Conservation (phyloP, 75 land plant species). For the Adiantum capillusveneris region DNA sequence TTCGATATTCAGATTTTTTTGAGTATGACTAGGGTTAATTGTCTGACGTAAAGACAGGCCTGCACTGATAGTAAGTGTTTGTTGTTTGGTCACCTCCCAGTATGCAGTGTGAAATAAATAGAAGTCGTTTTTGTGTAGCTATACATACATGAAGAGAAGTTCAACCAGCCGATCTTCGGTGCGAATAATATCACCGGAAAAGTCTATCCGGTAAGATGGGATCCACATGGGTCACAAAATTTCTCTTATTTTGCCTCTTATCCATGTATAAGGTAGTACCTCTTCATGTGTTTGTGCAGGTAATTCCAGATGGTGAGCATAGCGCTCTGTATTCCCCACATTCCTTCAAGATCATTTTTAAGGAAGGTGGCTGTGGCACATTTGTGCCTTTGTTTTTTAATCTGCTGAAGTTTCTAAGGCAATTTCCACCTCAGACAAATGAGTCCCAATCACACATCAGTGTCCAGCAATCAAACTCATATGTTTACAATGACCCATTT, state of each 20-base stretch:
- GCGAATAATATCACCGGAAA: slow-evolving; percentile 90
- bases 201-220: slow-evolving; percentile 89
- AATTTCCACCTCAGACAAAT: slow-evolving; percentile 27
- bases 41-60: too few relatives aligned
- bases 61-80: too few relatives aligned
- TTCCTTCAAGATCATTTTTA: slow-evolving; percentile 87
- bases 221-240: too few relatives aligned
- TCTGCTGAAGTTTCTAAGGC: slow-evolving; percentile 57
- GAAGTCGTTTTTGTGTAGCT: slow-evolving; percentile 44
- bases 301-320: slow-evolving; percentile 66
- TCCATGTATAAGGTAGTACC: background rate
- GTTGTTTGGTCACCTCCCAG: too few relatives aligned
- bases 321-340: slow-evolving; percentile 83
- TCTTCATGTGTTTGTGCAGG: slow-evolving; percentile 37
- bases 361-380: slow-evolving; percentile 99
- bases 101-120: too few relatives aligned
- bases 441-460: slow-evolving; percentile 6
- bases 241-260: background rate
- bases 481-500: slow-evolving; percentile 50
- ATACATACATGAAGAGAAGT: slow-evolving; percentile 77
- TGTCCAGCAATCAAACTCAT: slow-evolving; percentile 1
- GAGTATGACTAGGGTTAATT: too few relatives aligned
- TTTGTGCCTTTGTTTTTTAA: slow-evolving; percentile 84
- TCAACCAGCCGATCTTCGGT: slow-evolving; percentile 85
- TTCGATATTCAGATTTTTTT: too few relatives aligned